Base-by-base conservation (phyloP, 192 early-diverging fungal genomes). In the Coemansia sp. region DNA sequence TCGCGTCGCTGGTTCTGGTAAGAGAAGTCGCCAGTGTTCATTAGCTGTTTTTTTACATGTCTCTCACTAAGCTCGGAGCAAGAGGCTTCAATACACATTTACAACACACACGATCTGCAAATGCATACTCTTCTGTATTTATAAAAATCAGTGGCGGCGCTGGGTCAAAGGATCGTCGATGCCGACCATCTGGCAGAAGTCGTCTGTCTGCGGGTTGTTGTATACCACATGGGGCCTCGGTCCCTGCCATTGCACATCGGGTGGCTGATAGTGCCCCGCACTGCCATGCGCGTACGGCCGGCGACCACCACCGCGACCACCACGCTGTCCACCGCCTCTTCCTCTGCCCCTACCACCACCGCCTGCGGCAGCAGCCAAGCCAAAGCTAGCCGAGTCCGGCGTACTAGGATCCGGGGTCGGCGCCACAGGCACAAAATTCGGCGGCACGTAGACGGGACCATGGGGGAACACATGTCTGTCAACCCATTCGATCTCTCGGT, bases 161-260 rank as follows among this genome's bases (percentile, higher is more conserved):
- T 66, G 70, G 11, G 76, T 79, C 52, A 80, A 34, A n/a, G 14
- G 38, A 48, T 80, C 71, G 27, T 67, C 45, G 12, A 96, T 81
- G 14, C 82, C 81, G 10, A 95, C 43, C 71, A 89, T 67, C 0
- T 77, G 60, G 66, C 91, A 93, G 47, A 96, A 87, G 10, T 63
- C 78, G 4, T 73, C 82, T 8, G 92, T 96, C 69, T 98, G 95
- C 3, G 92, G 93, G 66, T 96, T 98, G 6, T 82, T 62, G 30
- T 87, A 86, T 13, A 80, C 50, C 17, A 65, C 49, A 11, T 71
- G 38, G 15, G 73, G 73, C 17, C 46, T 60, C 24, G 68, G 62
- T 15, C 57, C 69, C 14, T 44, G 18, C 61, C 58, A 56, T 17
- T 33, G 39, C 15, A 21, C 57, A 6, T 64, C 57, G 17, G 19